Evolutionary conservation across 75 land plant species (phyloP), one percentile per base, ranked within the genome.

Genomic region (Sequoia sempervirens): DNA sequence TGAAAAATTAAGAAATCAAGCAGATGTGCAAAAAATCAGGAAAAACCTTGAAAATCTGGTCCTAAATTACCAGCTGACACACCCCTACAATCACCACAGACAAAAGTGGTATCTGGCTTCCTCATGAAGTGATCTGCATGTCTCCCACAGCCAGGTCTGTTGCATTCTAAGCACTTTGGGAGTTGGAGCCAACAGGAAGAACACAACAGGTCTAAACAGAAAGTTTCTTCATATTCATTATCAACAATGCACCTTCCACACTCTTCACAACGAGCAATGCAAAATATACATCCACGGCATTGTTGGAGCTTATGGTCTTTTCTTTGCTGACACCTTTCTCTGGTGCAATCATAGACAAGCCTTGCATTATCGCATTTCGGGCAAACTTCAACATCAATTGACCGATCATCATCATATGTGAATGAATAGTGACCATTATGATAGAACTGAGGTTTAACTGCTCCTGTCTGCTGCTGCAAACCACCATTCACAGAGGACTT

Each of bases 241-340:
- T 91, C 93, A 79, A 90, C 84, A 14, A 95, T 86, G 81, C 99
- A 95, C 52, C 84, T 85, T 12, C 99, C 99, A 87, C 99, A 95
- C 68, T 87, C 89, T 47, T 81, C 87, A 75, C 99, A 96, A 23
- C 99, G 91, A 43, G 90, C 76, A 75, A 95, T 92, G 86, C 99
- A 96, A 40, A 89, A 54, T 38, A 87, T 89, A 82, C 99, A 96
- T 0, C 91, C 99, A 75, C 94, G 85, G 84, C 98, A 96, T 28
- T 72, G 83, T 72, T 87, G 83, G 53, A 72, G 46, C 20, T 79
- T 74, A 9, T 79, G 82, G 8, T 64, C 82, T 81, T 88, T 87
- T 61, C 74, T 83, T 74, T 86, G 61, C 40, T 89, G 90, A 84
- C 97, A 95, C 54, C 86, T 83, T 34, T 88, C 90, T 4, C 87